Percentiles rank a stretch among this genome's conserved stretches.
These are phyloP conservation scores for Entomortierella beljakovae DNA, from an alignment of 192 early-diverging fungal genomes.

Conservation along the genomic window DNA sequence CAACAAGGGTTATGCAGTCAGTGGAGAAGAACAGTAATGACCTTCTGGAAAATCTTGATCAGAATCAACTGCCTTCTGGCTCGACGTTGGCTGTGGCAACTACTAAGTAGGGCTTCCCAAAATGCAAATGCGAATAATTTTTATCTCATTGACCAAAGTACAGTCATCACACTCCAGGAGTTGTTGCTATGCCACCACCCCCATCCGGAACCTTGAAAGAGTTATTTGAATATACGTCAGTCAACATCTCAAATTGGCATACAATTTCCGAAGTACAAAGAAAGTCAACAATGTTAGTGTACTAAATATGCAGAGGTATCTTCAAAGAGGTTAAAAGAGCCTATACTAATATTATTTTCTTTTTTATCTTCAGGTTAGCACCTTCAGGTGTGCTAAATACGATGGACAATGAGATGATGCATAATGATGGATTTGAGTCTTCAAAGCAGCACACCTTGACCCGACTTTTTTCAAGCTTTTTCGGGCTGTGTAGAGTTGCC, in stretches of 20 bases:
- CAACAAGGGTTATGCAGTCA: neutral
- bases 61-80: neutral
- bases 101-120: too few species aligned
- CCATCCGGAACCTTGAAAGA: neutral
- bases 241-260: neutral
- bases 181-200: neutral
- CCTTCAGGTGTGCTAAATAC: neutral
- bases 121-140: too few species aligned
- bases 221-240: neutral
- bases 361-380: neutral
- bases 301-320: neutral
- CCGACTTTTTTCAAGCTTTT: too few species aligned
- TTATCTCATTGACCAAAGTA: neutral
- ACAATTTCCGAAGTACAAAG: neutral
- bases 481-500: too few species aligned
- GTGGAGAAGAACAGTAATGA: neutral
- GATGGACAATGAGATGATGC: neutral
- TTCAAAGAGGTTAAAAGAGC: neutral
- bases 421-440: neutral
- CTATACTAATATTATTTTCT: neutral
- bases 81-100: too few species aligned
- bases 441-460: neutral
- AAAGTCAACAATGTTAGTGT: conserved; percentile 1
- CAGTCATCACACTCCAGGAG: neutral
- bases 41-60: neutral